Evolutionary conservation across 2,329 filamentous ascomycete genomes (phyloP).

Genomic region (Sporothrix protearum): DNA sequence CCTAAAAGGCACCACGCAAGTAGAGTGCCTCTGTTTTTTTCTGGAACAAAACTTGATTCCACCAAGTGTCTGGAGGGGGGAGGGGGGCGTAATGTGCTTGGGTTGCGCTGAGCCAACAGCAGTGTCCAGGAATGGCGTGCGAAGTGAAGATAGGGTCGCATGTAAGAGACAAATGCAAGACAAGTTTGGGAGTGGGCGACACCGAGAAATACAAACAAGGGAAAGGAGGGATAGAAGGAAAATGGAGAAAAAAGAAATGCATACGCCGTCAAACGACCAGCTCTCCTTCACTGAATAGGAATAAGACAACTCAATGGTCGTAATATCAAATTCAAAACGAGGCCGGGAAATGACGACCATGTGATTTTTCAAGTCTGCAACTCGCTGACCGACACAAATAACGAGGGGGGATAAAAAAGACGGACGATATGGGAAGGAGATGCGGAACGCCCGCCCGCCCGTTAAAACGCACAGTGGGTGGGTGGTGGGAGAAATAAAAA

Average conservation of each 20-base stretch:
- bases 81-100: conserved; percentile 17
- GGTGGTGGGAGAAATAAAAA: background rate
- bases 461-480: background rate
- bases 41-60: conserved; percentile 25
- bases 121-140: background rate
- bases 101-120: background rate
- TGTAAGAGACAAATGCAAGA: background rate
- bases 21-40: conserved; percentile 15
- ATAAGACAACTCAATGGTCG: background rate
- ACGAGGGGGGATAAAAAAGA: background rate
- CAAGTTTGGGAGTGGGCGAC: background rate
- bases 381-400: conserved; percentile 16
- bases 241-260: background rate
- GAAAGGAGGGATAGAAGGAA: background rate
- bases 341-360: background rate
- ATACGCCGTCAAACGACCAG: background rate
- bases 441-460: background rate
- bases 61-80: conserved; percentile 17
- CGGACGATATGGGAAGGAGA: background rate
- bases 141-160: background rate
- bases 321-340: background rate
- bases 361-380: conserved; percentile 3
- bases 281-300: background rate
- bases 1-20: background rate
- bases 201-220: background rate